A percentile compares a stretch with the other conserved stretches of the same genome.
phyloP scores from a whole-genome alignment of 2,329 filamentous ascomycete species.

The Zopfia rhizophila region DNA sequence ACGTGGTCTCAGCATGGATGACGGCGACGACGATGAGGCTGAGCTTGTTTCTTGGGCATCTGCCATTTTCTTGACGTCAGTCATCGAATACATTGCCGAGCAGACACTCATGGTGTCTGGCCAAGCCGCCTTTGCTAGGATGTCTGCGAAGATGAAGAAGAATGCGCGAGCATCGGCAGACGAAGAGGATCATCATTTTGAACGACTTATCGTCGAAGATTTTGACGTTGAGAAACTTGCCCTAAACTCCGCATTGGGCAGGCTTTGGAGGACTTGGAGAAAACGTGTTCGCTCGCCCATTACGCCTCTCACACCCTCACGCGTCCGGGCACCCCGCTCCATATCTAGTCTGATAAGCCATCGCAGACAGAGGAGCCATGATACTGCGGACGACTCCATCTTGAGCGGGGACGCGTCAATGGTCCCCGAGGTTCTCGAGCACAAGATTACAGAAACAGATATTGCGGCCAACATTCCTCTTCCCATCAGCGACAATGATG shows the following conservation, averaged over 20 bases:
- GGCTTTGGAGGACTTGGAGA: conserved; percentile 95
- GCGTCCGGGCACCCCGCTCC: conserved; percentile 33
- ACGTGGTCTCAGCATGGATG: conserved; percentile 66
- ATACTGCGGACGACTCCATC: conserved; percentile 36
- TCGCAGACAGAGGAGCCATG: conserved; percentile 40
- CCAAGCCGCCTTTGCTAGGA: conserved; percentile 80
- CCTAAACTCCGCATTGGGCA: conserved; percentile 85
- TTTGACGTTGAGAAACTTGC: conserved; percentile 93
- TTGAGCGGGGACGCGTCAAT: conserved; percentile 22
- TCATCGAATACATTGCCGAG: conserved; percentile 93
- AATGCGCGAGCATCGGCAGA: conserved; percentile 34
- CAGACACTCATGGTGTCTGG: conserved; percentile 88
- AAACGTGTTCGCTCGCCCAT: conserved; percentile 72
- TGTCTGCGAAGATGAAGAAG: conserved; percentile 54
- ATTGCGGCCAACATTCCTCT: conserved; percentile 73
- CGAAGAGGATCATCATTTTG: conserved; percentile 67
- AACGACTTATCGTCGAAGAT: conserved; percentile 85
- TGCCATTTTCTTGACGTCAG: conserved; percentile 94
- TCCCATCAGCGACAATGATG: conserved; percentile 72
- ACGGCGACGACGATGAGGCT: conserved; percentile 47
- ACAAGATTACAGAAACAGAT: conserved; percentile 56
- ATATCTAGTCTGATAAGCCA: conserved; percentile 43
- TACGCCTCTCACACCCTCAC: conserved; percentile 33
- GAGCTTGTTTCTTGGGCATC: conserved; percentile 82
- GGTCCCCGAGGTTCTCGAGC: conserved; percentile 50